These are phyloP conservation scores for Neurospora crassa DNA, from an alignment of 2,329 filamentous ascomycete genomes.

Conservation along the genomic window DNA sequence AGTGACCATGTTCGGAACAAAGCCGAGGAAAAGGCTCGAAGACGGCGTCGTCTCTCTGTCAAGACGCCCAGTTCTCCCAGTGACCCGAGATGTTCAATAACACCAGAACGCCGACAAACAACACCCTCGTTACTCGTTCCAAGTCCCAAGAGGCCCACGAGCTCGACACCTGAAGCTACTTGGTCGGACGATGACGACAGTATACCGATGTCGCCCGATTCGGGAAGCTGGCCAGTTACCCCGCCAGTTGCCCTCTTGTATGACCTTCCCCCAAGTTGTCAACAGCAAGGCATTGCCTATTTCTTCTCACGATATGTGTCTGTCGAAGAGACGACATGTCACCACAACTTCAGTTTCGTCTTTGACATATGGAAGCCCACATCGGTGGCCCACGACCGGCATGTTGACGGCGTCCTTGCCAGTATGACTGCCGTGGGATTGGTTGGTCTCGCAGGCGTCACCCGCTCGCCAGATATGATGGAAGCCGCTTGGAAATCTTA, in stretches of 20 bases:
- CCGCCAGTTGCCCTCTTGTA: constrained; percentile 22
- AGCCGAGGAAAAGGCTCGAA: constrained; percentile 29
- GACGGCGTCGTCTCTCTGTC: constrained; percentile 15
- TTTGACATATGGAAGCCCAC: constrained; percentile 42
- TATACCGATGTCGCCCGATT: constrained; percentile 23
- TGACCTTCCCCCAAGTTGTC: constrained; percentile 25
- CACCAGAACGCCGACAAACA: constrained; percentile 16
- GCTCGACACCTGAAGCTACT: constrained; percentile 4
- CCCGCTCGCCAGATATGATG: constrained; percentile 31
- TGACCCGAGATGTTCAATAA: constrained; percentile 12
- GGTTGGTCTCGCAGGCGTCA: constrained; percentile 39
- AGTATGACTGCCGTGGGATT: constrained; percentile 47
- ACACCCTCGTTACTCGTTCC: constrained; percentile 15
- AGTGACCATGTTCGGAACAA: constrained; percentile 46
- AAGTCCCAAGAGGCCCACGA: constrained; percentile 9
- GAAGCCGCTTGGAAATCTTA: constrained; percentile 41
- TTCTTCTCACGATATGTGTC: constrained; percentile 43
- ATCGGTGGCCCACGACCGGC: constrained; percentile 21
- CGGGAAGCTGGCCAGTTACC: constrained; percentile 23
- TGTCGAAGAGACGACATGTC: constrained; percentile 33
- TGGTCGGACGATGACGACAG: constrained; percentile 20
- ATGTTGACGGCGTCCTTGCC: constrained; percentile 37
- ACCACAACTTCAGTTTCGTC: constrained; percentile 43
- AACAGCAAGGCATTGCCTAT: constrained; percentile 36
- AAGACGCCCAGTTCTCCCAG: constrained; percentile 16